Evolutionary conservation across 2,329 filamentous ascomycete species (phyloP), one percentile per base, ranked within the genome.

Genomic region (Ascochyta fabae): DNA sequence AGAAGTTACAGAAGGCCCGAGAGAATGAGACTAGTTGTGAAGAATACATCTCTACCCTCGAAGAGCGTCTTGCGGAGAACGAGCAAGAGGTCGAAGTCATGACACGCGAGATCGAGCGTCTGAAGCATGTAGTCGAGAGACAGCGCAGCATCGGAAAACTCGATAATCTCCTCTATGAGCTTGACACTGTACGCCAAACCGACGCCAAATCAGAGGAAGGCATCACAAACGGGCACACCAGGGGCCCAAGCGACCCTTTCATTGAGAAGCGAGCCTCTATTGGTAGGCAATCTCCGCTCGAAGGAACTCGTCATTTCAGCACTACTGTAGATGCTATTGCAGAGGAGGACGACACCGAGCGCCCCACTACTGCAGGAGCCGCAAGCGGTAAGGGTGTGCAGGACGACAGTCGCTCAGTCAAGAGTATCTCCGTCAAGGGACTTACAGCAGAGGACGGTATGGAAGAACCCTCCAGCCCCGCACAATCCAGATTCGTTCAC

Each of bases 81-180:
- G 95, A 99, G 69, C 94, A 98, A 75, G 95, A 99, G 72, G 87
- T 91, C 61, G 95, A 98, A 74, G 80, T 97, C 58, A 97, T 99
- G 94, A 92, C 96, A 74, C 91, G 94, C 33, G 95, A 99, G 71
- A 91, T 99, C 60, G 91, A 97, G 69, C 87, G 94, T 31, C 82
- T 99, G 12, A 95, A 98, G 76, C 91, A 96, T 75, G 92, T 99
- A 7, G 87, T 99, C 47, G 94, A 98, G 75, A 90, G 96, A 44
- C 95, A 99, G 75, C 86, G 95, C 56, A 97, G 93, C 73, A 85
- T 99, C 3, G 95, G 95, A 36, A 96, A 97, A 75, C 84, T 99
- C 3, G 95, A 99, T 72, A 96, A 90, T 48, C 84, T 99, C 7
- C 84, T 99, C 0, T 88, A 96, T 65, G 95, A 99, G 70, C 84